Evolutionary conservation across 192 early-diverging fungal genomes (phyloP).

Genomic region (Funneliformis geosporum): DNA sequence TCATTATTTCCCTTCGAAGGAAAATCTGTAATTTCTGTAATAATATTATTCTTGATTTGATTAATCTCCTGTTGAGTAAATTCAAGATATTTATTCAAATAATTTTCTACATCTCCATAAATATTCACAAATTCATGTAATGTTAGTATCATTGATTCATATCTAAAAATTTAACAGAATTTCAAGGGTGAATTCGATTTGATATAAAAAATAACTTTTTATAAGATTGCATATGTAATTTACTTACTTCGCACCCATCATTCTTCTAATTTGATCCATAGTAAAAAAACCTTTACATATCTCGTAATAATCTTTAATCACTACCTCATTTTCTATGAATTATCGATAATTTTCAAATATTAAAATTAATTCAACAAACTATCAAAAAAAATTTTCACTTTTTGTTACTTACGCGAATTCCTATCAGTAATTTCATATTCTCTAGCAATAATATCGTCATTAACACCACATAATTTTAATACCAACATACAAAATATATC

Average conservation of each 20-base stretch:
- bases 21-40: neutral
- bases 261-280: neutral
- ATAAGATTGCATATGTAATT: neutral
- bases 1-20: neutral
- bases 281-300: neutral
- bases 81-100: neutral
- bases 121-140: neutral
- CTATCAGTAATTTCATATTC: conserved; percentile 59
- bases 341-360: neutral
- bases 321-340: neutral
- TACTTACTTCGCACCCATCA: neutral
- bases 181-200: neutral
- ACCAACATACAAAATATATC: conserved; percentile 62
- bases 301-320: neutral
- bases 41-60: neutral
- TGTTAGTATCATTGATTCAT: neutral
- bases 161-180: neutral
- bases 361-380: neutral
- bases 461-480: conserved; percentile 61
- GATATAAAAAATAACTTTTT: no score
- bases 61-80: neutral
- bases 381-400: neutral
- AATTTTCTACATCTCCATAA: neutral
- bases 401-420: neutral
- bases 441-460: conserved; percentile 65